Evolutionary conservation across 345 rosid species (phyloP), one percentile per base, ranked within the genome.

Genomic region (Gossypium anomalum): DNA sequence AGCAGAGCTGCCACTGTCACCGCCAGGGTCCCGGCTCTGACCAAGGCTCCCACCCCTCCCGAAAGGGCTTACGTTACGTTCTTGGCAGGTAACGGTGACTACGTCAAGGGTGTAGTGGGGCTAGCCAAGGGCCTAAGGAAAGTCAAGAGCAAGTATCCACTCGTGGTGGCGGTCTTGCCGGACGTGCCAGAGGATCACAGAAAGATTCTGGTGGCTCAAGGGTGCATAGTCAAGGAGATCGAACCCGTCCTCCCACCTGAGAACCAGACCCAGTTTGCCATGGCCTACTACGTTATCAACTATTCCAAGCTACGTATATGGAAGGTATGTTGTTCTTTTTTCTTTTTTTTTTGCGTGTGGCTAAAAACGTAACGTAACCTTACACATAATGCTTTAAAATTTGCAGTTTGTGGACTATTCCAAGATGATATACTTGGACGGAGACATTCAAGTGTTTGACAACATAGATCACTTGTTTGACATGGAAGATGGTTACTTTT

Each of bases 231-330:
- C 47, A 72, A 78, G 61, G 88, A 89, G 81, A 90, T 90, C 44
- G 81, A 78, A 45, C 91, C 91, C 0, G 80, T 90, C n/a, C 71
- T 71, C 76, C 95, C 95, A 0, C 95, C 95, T 2, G 84, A 84
- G 71, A 90, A 87, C 60, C 89, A 88, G 78, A 88, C 94, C 23
- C 85, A 85, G 69, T 90, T 88, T 17, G 95, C 93, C 64, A 86
- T 90, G 95, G 85, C 91, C 41, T 86, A 90, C 69, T 90, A 90
- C 48, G 93, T 90, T 78, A 88, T 90, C 81, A 90, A 88, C 79
- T 90, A 90, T 82, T 87, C 91, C 74, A 89, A 90, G 73, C 91
- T 90, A 15, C 93, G 95, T 60, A 90, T 90, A 10, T 90, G 95
- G 95, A 84, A 90, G 88, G 95, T 87, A 79, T 2, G 4, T 13